A percentile compares a stretch with the other conserved stretches of the same genome.
phyloP scores from a whole-genome alignment of 345 rosid species.

The Lagerstroemia speciosa region DNA sequence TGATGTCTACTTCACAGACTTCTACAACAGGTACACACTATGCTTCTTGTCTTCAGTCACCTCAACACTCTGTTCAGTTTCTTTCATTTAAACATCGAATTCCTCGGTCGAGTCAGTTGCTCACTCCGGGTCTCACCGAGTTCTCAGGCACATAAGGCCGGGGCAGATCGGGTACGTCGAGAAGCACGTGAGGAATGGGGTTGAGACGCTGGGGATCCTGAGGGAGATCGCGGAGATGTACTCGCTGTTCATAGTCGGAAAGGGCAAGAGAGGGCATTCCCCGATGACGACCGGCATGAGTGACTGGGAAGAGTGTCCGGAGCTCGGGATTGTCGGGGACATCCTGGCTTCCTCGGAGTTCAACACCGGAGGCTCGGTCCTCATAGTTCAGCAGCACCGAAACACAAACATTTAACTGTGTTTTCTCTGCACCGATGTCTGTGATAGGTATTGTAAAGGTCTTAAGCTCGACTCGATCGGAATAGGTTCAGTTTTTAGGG shows the following conservation, averaged over 20 bases:
- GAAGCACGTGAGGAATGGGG: constrained; percentile 37
- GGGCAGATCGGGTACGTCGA: constrained; percentile 51
- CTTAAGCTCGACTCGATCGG: not conserved
- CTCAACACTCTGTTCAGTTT: too few species aligned
- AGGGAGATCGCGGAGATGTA: constrained; percentile 44
- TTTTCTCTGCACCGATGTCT: too few species aligned
- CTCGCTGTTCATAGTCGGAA: constrained; percentile 62
- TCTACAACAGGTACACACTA: constrained; percentile 33
- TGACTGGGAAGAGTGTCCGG: constrained; percentile 94
- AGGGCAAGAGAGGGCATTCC: constrained; percentile 33
- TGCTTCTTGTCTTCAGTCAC: too few species aligned
- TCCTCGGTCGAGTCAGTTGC: not conserved
- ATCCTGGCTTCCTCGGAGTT: constrained; percentile 52
- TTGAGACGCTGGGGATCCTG: constrained; percentile 34
- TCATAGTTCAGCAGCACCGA: constrained; percentile 64
- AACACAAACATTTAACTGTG: constrained; percentile 18
- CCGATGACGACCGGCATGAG: constrained; percentile 53
- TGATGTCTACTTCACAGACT: constrained; percentile 42
- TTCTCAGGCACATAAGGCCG: constrained; percentile 40
- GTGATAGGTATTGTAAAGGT: too few species aligned
- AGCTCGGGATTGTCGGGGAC: constrained; percentile 62
- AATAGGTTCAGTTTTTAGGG: not conserved
- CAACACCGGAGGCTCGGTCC: constrained; percentile 44
- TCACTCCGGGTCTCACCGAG: not conserved
- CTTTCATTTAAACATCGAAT: not conserved